Evolutionary conservation across 2,329 filamentous ascomycete genomes (phyloP), one percentile per base, ranked within the genome.

Genomic region (Bipolaris bicolor): DNA sequence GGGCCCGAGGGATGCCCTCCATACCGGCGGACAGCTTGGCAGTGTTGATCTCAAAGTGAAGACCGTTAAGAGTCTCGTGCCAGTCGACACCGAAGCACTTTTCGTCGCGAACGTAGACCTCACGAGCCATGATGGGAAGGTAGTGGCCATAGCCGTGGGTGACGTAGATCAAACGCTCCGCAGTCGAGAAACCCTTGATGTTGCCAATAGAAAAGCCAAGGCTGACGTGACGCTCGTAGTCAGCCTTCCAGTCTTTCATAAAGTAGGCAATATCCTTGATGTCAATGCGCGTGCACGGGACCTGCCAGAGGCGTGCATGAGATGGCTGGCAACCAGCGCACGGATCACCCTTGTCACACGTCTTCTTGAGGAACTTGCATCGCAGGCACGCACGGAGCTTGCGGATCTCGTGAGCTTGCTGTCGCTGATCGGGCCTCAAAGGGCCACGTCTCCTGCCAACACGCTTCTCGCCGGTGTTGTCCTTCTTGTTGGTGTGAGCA

Each of bases 341-440:
- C 56, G 94, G 94, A 81, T 97, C 93, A 63, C 94, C 94, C 82
- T 96, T 97, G 79, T 98, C 94, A 75, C 94, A 98, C 47, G 94
- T 97, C 86, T 98, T 98, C 86, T 98, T 98, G 76, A 98, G 84
- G 82, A 97, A 98, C 81, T 97, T 97, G 86, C 94, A 98, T 65
- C 94, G 89, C 69, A 98, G 82, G 77, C 94, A 98, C 46, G 94
- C 94, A 73, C 94, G 86, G 68, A 97, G 83, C 79, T 98, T 98
- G 76, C 94, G 88, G 75, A 98, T 98, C 79, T 98, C 94, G 71
- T 93, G 95, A 24, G 94, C 94, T 78, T 97, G 94, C 80, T 97
- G 96, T 67, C 94, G 87, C 82, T 97, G 94, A 77, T 98, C 94
- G 10, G 93, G 92, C 70, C 92, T 84, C 66, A 98, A 86, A 57